Percentiles rank a stretch among this genome's conserved stretches.
Conservation (phyloP, 2,329 filamentous ascomycete species). For the Botrytis squamosa region DNA sequence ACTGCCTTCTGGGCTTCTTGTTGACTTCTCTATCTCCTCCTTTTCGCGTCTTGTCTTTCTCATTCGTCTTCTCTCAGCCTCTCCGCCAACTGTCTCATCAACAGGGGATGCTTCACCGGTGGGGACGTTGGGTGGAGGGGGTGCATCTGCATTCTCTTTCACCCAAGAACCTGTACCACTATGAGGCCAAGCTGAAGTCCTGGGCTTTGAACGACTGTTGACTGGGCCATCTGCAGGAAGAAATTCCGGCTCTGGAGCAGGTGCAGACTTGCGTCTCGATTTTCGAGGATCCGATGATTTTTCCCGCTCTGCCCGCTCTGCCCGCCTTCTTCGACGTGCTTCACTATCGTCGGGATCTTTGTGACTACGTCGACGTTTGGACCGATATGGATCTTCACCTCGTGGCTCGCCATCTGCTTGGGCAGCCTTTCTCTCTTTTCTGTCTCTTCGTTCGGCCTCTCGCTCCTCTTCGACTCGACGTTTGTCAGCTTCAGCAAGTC, state of each 20-base stretch:
- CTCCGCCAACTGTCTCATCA: constrained; percentile 33
- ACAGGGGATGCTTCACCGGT: constrained; percentile 30
- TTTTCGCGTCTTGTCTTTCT: constrained; percentile 36
- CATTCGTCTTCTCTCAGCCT: constrained; percentile 31
- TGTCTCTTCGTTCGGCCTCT: constrained; percentile 42
- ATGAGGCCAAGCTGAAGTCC: constrained; percentile 55
- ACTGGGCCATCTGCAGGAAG: constrained; percentile 34
- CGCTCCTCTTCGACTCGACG: constrained; percentile 26
- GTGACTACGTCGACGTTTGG: constrained; percentile 51
- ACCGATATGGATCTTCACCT: constrained; percentile 41
- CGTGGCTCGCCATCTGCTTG: constrained; percentile 48
- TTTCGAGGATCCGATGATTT: constrained; percentile 40
- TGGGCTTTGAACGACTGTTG: constrained; percentile 34
- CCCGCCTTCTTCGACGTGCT: constrained; percentile 53
- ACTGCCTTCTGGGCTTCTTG: constrained; percentile 38
- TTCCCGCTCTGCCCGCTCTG: constrained; percentile 54
- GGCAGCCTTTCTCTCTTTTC: constrained; percentile 44
- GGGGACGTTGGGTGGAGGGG: constrained; percentile 50
- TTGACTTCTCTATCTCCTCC: constrained; percentile 26
- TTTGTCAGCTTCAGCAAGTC: constrained; percentile 45
- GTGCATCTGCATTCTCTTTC: constrained; percentile 62
- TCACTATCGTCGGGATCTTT: constrained; percentile 52
- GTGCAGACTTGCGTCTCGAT: constrained; percentile 44
- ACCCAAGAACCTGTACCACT: constrained; percentile 66
- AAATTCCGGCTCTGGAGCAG: constrained; percentile 40